These are phyloP conservation scores for Sphaerostilbella broomeana DNA, from an alignment of 2,329 filamentous ascomycete genomes.

Conservation along the genomic window DNA sequence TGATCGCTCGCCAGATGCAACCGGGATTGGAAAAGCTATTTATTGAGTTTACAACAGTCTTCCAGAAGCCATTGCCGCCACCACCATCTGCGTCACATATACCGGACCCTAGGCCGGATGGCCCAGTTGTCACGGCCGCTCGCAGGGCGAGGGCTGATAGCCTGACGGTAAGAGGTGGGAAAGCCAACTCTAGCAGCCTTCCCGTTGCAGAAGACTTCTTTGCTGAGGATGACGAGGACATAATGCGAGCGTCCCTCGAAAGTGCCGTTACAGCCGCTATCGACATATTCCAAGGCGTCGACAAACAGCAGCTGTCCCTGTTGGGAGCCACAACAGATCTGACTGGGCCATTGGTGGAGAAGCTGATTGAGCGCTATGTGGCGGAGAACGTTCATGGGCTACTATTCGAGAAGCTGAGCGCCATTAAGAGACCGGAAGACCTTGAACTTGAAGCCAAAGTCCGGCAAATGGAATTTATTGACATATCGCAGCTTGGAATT, in stretches of 20 bases:
- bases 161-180: slow-evolving; percentile 28
- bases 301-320: slow-evolving; percentile 89
- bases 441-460: slow-evolving; percentile 84
- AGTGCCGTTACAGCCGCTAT: slow-evolving; percentile 90
- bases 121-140: slow-evolving; percentile 48
- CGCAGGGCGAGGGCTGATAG: slow-evolving; percentile 50
- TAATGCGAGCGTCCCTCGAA: slow-evolving; percentile 82
- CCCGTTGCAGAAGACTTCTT: slow-evolving; percentile 60
- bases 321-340: slow-evolving; percentile 89
- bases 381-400: slow-evolving; percentile 88
- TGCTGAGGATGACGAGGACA: slow-evolving; percentile 83
- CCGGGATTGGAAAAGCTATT: slow-evolving; percentile 83
- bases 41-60: slow-evolving; percentile 76
- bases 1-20: slow-evolving; percentile 96
- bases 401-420: slow-evolving; percentile 75
- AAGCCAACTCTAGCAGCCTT: slow-evolving; percentile 28
- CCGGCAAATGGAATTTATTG: slow-evolving; percentile 85
- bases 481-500: slow-evolving; percentile 91
- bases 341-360: slow-evolving; percentile 85
- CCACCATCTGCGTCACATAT: slow-evolving; percentile 58
- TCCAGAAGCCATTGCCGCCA: slow-evolving; percentile 77
- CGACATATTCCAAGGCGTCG: slow-evolving; percentile 89
- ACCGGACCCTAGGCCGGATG: slow-evolving; percentile 51
- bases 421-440: slow-evolving; percentile 74
- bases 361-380: slow-evolving; percentile 90